A percentile compares a stretch with the other conserved stretches of the same genome.
phyloP scores from a whole-genome alignment of 306 rosid species.

The Canavalia ensiformis region DNA sequence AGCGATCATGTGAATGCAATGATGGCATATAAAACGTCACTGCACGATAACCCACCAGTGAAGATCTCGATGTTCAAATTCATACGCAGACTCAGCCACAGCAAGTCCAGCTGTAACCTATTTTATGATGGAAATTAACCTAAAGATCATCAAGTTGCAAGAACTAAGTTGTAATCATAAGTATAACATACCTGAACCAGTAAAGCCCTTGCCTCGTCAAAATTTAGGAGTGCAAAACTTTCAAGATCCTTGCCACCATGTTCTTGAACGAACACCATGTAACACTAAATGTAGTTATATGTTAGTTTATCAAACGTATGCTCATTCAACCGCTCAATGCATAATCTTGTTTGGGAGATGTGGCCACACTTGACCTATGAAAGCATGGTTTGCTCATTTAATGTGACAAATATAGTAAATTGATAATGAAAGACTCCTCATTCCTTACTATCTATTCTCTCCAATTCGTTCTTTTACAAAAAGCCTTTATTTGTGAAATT shows the following conservation, averaged over 20 bases:
- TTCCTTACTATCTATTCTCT: conserved; percentile 9
- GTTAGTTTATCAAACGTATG: conserved; percentile 40
- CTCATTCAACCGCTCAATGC: not conserved
- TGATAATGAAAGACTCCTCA: conserved; percentile 18
- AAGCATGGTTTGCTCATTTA: conserved; percentile 24
- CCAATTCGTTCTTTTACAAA: not conserved
- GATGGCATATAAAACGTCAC: conserved; percentile 31
- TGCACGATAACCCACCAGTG: conserved; percentile 72
- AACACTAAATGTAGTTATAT: conserved; percentile 62
- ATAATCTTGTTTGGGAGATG: conserved; percentile 32
- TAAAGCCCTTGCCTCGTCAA: conserved; percentile 76
- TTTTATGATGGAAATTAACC: conserved; percentile 35
- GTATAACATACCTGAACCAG: conserved; percentile 75
- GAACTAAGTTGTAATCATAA: conserved; percentile 15
- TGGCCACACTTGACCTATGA: conserved; percentile 1
- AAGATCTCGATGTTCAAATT: conserved; percentile 98
- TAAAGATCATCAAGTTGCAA: conserved; percentile 39
- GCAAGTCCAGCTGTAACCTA: conserved; percentile 91
- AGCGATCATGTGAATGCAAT: conserved; percentile 26
- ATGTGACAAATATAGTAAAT: conserved; percentile 2
- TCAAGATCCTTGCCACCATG: conserved; percentile 97
- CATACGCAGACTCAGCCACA: conserved; percentile 93
- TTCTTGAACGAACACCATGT: conserved; percentile 72
- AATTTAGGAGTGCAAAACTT: conserved; percentile 80
- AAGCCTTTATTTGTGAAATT: conserved; percentile 18